These are phyloP conservation scores for Termitomyces titanicus DNA, from an alignment of 768 basidiomycete genomes.

Conservation along the genomic window DNA sequence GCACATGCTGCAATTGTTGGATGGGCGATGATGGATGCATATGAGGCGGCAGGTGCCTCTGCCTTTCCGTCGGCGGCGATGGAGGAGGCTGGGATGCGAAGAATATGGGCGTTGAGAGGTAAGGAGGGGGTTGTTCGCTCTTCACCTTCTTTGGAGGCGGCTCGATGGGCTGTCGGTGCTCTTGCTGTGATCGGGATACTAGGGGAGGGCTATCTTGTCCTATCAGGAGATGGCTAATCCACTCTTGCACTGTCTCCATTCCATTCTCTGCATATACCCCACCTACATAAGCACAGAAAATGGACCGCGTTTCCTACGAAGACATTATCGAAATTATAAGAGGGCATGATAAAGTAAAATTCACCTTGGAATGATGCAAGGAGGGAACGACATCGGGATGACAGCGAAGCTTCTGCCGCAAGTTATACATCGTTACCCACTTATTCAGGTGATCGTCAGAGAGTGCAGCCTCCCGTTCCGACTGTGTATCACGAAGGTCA, in stretches of 20 bases:
- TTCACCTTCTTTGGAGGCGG: slow-evolving; percentile 42
- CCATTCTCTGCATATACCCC: slow-evolving; percentile 58
- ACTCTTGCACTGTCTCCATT: slow-evolving; percentile 44
- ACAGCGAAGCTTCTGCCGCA: slow-evolving; percentile 48
- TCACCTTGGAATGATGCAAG: slow-evolving; percentile 40
- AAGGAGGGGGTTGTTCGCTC: slow-evolving; percentile 28
- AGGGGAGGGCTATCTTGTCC: slow-evolving; percentile 1
- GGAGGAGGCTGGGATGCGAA: slow-evolving; percentile 31
- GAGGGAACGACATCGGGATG: slow-evolving; percentile 31
- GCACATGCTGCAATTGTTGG: slow-evolving; percentile 8
- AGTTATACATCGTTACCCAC: slow-evolving; percentile 46
- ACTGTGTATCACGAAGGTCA: slow-evolving; percentile 13
- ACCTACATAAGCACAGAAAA: slow-evolving; percentile 69
- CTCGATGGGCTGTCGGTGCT: slow-evolving; percentile 12
- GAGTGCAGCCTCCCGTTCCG: slow-evolving; percentile 31
- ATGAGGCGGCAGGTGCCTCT: slow-evolving; percentile 14
- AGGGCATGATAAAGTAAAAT: slow-evolving; percentile 11
- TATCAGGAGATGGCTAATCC: slow-evolving; percentile 47
- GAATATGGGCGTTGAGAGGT: slow-evolving; percentile 24
- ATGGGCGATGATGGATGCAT: slow-evolving; percentile 17
- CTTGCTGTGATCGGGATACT: slow-evolving; percentile 11
- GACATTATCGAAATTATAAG: slow-evolving; percentile 9
- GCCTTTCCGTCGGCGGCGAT: slow-evolving; percentile 15
- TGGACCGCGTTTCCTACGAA: slow-evolving; percentile 46
- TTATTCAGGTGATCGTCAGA: slow-evolving; percentile 39